Percentiles rank a stretch among this genome's conserved stretches.
Conservation (phyloP, 352 stramenopile species). For the Globisporangium yorkense region DNA sequence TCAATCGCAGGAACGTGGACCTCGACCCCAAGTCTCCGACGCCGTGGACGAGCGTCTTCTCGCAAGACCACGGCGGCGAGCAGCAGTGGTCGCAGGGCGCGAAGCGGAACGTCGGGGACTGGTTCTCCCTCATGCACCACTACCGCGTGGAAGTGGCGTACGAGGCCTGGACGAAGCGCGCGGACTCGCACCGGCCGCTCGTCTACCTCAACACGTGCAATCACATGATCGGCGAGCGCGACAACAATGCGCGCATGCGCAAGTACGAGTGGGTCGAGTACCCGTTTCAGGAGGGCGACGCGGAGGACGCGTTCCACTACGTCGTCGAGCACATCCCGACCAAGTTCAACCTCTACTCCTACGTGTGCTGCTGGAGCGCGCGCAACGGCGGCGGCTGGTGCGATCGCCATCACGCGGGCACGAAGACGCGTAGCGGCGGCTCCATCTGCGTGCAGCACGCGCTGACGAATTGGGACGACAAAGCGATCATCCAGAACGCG, state of each 20-base stretch:
- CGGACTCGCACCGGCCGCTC: constrained; percentile 46
- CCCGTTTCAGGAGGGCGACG: constrained; percentile 63
- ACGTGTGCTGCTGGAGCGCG: constrained; percentile 66
- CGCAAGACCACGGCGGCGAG: constrained; percentile 63
- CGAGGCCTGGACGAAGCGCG: constrained; percentile 37
- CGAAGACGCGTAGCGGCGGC: constrained; percentile 45
- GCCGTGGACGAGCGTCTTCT: constrained; percentile 68
- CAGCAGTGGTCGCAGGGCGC: constrained; percentile 81
- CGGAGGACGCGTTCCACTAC: constrained; percentile 67
- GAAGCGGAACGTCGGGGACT: constrained; percentile 75
- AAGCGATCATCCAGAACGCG: constrained; percentile 3
- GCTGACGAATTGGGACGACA: neutral
- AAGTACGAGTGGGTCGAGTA: constrained; percentile 85
- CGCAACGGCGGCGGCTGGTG: constrained; percentile 76
- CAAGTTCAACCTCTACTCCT: constrained; percentile 87
- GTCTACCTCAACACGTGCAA: constrained; percentile 89
- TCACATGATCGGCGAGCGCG: constrained; percentile 83
- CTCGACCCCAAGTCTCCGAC: constrained; percentile 28
- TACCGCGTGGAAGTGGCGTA: constrained; percentile 54
- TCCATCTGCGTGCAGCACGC: constrained; percentile 52
- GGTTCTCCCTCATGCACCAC: constrained; percentile 89
- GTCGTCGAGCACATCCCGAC: constrained; percentile 79
- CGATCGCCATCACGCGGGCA: constrained; percentile 52
- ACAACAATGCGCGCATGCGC: constrained; percentile 69
- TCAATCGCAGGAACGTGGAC: constrained; percentile 46